Base-by-base conservation (phyloP, 768 basidiomycete genomes). In the Auricularia sp. region DNA sequence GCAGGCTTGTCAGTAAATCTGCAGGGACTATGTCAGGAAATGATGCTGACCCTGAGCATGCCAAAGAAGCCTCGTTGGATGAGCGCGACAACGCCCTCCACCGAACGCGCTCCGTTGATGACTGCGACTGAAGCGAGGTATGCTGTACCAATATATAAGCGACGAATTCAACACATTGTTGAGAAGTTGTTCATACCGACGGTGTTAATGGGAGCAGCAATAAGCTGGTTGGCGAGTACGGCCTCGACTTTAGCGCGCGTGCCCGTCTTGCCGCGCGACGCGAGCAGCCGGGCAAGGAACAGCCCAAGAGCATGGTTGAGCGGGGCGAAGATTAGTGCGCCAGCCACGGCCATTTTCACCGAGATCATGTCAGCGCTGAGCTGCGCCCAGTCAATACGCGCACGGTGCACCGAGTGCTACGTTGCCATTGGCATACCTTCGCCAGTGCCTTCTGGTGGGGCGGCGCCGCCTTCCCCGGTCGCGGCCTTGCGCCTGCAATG, bases 311-410 rank as follows among this genome's bases (percentile, higher is more conserved):
- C 74, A 71, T 95, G 93, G 51, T 85, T 81, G 36, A 95, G 72
- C 0, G 93, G 93, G 5, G 91, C 93, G 12, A 91, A 91, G 47
- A 95, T 81, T 68, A 88, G 79, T 76, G 89, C 85, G 66, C 93
- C 93, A 71, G 92, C 93, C 23, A 87, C 61, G 0, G 84, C 88
- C 87, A 94, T 91, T 74, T 94, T 92, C 69, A 89, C 64, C 6
- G 93, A 90, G 56, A 35, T 34, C 56, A 59, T 59, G 56, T 59
- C 56, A 8, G 56, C 56, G 56, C 56, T 59, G 56, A 59, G 16
- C 56, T 59, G 56, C n/a, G 18, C 56, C 23, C 23, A 8, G 21
- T 29, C 23, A 14, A 7, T 10, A 29, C 29, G 56, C 1, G 16
- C n/a, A n/a, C n/a, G 10, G 3, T 14, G 29, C 47, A 51, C 6